Evolutionary conservation across 2,329 filamentous ascomycete species (phyloP).

Genomic region (Camptophora hylomeconis): DNA sequence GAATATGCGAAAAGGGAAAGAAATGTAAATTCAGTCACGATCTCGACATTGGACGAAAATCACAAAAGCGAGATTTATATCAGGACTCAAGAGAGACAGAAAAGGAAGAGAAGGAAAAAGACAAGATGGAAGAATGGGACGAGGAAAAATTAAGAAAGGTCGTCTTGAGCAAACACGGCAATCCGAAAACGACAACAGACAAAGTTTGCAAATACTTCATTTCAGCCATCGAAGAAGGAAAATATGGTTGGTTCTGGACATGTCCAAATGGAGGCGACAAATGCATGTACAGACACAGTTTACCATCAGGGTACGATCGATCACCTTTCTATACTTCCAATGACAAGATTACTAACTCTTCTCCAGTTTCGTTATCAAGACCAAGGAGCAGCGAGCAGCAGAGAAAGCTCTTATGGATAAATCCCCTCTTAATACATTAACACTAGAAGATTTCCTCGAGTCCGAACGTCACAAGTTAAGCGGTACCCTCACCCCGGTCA

Average conservation of each 20-base stretch:
- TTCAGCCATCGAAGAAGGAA: slow-evolving; percentile 91
- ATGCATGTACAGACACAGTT: slow-evolving; percentile 95
- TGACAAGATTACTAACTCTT: slow-evolving; percentile 11
- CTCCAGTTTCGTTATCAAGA: slow-evolving; percentile 82
- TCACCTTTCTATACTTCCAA: slow-evolving; percentile 4
- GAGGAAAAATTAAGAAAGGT: slow-evolving; percentile 89
- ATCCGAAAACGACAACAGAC: slow-evolving; percentile 87
- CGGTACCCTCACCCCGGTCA: slow-evolving; percentile 85
- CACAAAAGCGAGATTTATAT: slow-evolving; percentile 84
- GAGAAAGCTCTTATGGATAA: slow-evolving; percentile 96
- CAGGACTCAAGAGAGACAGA: slow-evolving; percentile 66
- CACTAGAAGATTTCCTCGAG: slow-evolving; percentile 93
- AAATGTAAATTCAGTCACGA: slow-evolving; percentile 99
- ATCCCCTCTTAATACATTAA: slow-evolving; percentile 84
- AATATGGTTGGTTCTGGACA: slow-evolving; percentile 98
- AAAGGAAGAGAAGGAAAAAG: slow-evolving; percentile 58
- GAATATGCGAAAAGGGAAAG: slow-evolving; percentile 88
- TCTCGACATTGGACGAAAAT: slow-evolving; percentile 74
- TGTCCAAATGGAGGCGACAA: slow-evolving; percentile 95
- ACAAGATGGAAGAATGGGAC: slow-evolving; percentile 94
- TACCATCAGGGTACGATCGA: slow-evolving; percentile 73
- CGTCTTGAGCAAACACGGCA: slow-evolving; percentile 91
- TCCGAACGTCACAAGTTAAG: slow-evolving; percentile 91
- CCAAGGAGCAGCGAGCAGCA: slow-evolving; percentile 86
- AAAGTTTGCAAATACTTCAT: slow-evolving; percentile 99